A percentile compares a stretch with the other conserved stretches of the same genome.
These are phyloP conservation scores for Fusarium camptoceras DNA, from an alignment of 2,329 filamentous ascomycete genomes.

Conservation along the genomic window DNA sequence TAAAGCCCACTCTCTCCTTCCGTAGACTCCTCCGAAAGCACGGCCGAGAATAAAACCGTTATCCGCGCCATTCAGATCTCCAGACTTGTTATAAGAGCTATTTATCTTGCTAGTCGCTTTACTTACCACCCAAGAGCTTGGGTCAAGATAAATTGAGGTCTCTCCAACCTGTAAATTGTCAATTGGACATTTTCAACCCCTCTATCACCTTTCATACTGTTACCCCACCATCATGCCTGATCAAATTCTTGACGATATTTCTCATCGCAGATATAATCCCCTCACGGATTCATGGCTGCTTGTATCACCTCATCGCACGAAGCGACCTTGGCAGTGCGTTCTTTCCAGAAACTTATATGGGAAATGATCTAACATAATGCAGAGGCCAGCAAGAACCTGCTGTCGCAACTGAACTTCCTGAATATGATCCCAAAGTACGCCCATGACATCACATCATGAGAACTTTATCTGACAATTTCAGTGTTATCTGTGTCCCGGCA, in stretches of 20 bases:
- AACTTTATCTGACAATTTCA: slow-evolving; percentile 51
- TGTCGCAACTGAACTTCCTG: slow-evolving; percentile 75
- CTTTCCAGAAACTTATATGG: not conserved
- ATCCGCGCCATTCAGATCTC: slow-evolving; percentile 42
- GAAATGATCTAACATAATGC: slow-evolving; percentile 13
- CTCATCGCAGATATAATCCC: slow-evolving; percentile 93
- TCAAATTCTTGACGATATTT: slow-evolving; percentile 91
- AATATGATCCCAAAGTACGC: slow-evolving; percentile 79
- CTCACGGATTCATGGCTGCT: slow-evolving; percentile 91
- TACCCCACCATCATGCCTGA: slow-evolving; percentile 69
- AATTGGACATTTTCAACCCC: not conserved
- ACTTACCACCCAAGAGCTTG: not conserved
- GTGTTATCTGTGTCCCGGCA: slow-evolving; percentile 96
- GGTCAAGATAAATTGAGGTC: slow-evolving; percentile 18
- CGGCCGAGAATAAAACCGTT: slow-evolving; percentile 40
- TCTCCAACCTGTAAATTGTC: not conserved
- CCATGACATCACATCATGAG: slow-evolving; percentile 17
- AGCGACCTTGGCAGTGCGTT: slow-evolving; percentile 97
- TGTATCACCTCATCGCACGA: slow-evolving; percentile 95
- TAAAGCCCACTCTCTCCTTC: slow-evolving; percentile 27
- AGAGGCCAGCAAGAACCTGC: slow-evolving; percentile 84
- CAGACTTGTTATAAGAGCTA: slow-evolving; percentile 16
- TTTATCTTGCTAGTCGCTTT: slow-evolving; percentile 16
- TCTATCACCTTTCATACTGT: slow-evolving; percentile 13
- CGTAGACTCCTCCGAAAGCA: slow-evolving; percentile 41